Evolutionary conservation across 2,329 filamentous ascomycete species (phyloP).

Genomic region (Fusarium sp.): DNA sequence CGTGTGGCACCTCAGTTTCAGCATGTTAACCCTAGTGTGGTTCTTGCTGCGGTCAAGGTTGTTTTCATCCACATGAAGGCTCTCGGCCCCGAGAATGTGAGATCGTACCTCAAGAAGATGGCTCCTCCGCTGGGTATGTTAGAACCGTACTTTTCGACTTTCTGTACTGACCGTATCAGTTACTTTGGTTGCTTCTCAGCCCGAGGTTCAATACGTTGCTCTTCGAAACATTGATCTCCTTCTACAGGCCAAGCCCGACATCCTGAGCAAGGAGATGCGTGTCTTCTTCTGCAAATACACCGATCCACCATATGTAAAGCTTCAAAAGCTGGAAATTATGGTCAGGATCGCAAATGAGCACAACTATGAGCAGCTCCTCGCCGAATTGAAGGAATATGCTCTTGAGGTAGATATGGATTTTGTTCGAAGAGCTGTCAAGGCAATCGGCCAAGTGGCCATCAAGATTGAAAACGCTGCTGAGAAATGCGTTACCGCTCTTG

Average conservation of each 20-base stretch:
- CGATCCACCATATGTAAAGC: slow-evolving; percentile 95
- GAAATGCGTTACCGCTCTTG: slow-evolving; percentile 91
- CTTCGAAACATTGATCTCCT: slow-evolving; percentile 95
- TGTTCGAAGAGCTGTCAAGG: slow-evolving; percentile 90
- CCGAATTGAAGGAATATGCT: slow-evolving; percentile 96
- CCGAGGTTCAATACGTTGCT: slow-evolving; percentile 98
- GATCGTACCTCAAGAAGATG: slow-evolving; percentile 97
- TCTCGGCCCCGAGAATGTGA: slow-evolving; percentile 78
- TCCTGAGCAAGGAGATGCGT: slow-evolving; percentile 94
- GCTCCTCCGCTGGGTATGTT: slow-evolving; percentile 86
- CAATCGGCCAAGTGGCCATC: slow-evolving; percentile 97
- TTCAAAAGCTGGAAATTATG: slow-evolving; percentile 99
- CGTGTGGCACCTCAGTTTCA: slow-evolving; percentile 96
- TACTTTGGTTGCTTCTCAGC: slow-evolving; percentile 91
- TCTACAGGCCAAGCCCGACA: slow-evolving; percentile 94
- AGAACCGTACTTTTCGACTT: background rate
- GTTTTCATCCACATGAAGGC: slow-evolving; percentile 96
- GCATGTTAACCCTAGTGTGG: slow-evolving; percentile 96
- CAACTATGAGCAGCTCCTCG: slow-evolving; percentile 93
- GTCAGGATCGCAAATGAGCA: slow-evolving; percentile 97
- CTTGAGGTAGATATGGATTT: slow-evolving; percentile 99
- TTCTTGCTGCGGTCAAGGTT: slow-evolving; percentile 95
- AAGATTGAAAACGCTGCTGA: slow-evolving; percentile 97
- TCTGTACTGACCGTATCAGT: slow-evolving; percentile 60
- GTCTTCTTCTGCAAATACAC: slow-evolving; percentile 99